Evolutionary conservation across 108 stramenopile genomes (phyloP).

Genomic region (Pseudonitzschia delicatissima): DNA sequence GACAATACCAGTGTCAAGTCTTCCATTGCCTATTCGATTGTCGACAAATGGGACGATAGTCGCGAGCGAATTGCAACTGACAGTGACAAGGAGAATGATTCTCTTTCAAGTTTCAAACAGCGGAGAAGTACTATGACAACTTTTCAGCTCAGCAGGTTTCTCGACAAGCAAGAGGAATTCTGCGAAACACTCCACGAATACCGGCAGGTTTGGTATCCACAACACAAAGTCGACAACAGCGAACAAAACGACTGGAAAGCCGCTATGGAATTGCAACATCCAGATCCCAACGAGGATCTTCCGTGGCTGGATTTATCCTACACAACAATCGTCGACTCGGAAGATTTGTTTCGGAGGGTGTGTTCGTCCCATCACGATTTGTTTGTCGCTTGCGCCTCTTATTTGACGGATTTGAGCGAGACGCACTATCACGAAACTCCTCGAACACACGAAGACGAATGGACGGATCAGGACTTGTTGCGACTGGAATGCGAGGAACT

Average conservation of each 20-base stretch:
- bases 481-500: conserved; percentile 8
- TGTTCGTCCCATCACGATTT: conserved; percentile 19
- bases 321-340: conserved; percentile 16
- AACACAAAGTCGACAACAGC: neutral
- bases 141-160: conserved; percentile 1
- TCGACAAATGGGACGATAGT: neutral
- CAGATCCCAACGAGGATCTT: neutral
- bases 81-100: neutral
- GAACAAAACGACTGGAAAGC: neutral
- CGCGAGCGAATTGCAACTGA: neutral
- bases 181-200: neutral
- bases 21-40: conserved; percentile 1
- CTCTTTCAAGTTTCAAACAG: too few species aligned
- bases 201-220: conserved; percentile 5
- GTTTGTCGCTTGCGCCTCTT: conserved; percentile 11
- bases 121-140: neutral
- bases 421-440: neutral
- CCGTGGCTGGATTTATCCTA: conserved; percentile 5
- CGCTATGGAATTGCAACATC: conserved; percentile 1
- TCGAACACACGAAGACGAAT: neutral
- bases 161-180: neutral
- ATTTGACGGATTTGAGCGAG: conserved; percentile 9
- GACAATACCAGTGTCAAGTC: too few species aligned
- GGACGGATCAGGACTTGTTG: neutral
- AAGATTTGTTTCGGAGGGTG: conserved; percentile 14